A percentile compares a stretch with the other conserved stretches of the same genome.
Conservation (phyloP, 202 grass and related monocot species). For the Alloteropsis angusta region DNA sequence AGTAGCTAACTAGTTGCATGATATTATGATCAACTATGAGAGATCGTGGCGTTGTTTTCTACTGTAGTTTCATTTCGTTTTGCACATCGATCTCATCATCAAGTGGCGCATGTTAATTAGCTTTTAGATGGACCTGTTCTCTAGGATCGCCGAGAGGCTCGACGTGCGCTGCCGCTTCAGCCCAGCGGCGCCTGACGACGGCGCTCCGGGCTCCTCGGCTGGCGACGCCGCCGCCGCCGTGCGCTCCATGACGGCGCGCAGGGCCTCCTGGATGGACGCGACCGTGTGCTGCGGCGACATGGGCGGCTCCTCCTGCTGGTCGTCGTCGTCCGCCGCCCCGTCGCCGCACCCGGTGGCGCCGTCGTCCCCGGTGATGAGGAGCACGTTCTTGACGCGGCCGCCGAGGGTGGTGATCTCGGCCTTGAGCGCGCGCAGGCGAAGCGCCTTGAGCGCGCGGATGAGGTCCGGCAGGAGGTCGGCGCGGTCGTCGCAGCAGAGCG, state of each 20-base stretch:
- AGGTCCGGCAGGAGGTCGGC: conserved; percentile 88
- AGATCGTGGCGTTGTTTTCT: conserved; percentile 35
- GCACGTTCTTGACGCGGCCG: conserved; percentile 92
- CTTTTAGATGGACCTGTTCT: conserved; percentile 77
- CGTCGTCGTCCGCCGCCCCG: neutral
- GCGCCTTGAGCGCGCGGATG: conserved; percentile 76
- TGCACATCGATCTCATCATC: conserved; percentile 41
- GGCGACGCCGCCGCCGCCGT: neutral
- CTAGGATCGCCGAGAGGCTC: conserved; percentile 49
- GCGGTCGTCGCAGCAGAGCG: conserved; percentile 94
- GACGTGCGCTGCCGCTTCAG: conserved; percentile 89
- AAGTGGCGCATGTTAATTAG: conserved; percentile 12
- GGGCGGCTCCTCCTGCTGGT: conserved; percentile 27
- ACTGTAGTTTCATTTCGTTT: conserved; percentile 22
- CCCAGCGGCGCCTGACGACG: conserved; percentile 25
- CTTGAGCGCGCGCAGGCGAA: conserved; percentile 75
- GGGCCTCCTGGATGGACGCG: conserved; percentile 74
- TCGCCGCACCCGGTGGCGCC: neutral
- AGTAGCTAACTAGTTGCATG: conserved; percentile 9
- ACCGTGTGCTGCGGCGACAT: conserved; percentile 53
- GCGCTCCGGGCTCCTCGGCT: conserved; percentile 48
- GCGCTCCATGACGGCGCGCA: conserved; percentile 82
- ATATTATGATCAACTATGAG: conserved; percentile 38
- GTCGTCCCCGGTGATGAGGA: conserved; percentile 65
- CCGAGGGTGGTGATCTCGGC: conserved; percentile 95